Percentiles rank a stretch among this genome's conserved stretches.
phyloP scores from a whole-genome alignment of 495 filamentous ascomycete genomes.

The Penicillium silybi region DNA sequence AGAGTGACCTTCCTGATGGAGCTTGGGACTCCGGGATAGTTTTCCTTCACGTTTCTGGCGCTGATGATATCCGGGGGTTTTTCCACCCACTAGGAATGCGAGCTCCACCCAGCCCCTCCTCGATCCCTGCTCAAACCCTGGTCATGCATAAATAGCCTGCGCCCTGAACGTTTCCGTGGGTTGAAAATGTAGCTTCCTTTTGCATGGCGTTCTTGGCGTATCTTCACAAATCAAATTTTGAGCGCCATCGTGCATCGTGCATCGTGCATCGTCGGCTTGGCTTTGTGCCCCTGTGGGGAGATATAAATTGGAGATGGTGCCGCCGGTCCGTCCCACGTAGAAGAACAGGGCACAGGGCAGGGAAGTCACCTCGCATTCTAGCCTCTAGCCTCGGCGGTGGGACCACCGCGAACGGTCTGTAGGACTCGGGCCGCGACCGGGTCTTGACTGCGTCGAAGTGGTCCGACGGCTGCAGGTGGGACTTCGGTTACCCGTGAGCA shows the following conservation, averaged over 20 bases:
- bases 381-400: too few species aligned
- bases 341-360: neutral
- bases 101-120: neutral
- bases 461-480: neutral
- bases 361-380: neutral
- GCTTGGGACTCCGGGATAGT: neutral
- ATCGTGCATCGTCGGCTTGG: too few species aligned
- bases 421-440: neutral
- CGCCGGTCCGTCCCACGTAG: neutral
- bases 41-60: neutral
- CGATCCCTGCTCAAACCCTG: neutral
- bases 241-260: too few species aligned
- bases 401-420: neutral
- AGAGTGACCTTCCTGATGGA: conserved; percentile 8
- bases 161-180: neutral
- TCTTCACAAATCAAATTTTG: neutral
- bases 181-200: too few species aligned
- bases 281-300: neutral
- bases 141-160: neutral
- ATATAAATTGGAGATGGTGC: neutral
- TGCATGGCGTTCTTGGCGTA: neutral
- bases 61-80: neutral
- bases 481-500: neutral
- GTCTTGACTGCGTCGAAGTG: neutral
- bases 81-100: neutral